Evolutionary conservation across 768 basidiomycete species (phyloP), one percentile per base, ranked within the genome.

Genomic region (Hericium coralloides): DNA sequence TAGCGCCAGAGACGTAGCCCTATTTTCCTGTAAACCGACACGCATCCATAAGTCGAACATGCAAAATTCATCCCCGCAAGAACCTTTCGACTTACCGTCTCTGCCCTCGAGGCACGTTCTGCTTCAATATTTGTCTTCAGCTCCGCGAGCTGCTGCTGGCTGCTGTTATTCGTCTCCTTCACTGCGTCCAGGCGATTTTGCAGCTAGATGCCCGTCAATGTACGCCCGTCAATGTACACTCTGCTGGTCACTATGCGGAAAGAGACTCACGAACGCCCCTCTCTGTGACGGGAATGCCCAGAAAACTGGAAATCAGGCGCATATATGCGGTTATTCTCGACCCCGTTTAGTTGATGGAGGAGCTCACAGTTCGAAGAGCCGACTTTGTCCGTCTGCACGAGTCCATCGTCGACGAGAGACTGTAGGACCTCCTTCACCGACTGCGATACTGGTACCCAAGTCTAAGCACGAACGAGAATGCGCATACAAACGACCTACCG

Each of bases 251-350:
- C 15, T 2, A 15, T 12, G 1, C 10, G 25, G 49, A 36, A 12
- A 9, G 10, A n/a, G 20, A 58, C 70, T 22, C 58, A 93, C 93
- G 64, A 84, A 76, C 8, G 86, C 81, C 4, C 93, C 92, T 49
- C 83, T 81, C 58, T 94, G 90, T 1, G 91, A 93, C 15, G 93
- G 93, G 68, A 97, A 95, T 65, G 90, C 90, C 94, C 94, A 97
- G 69, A 91, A 95, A 72, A 95, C 93, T 95, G 49, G 10, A 17
- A 45, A 22, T 1, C 4, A 7, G 12, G 49, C 54, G 56, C 45
- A 56, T 38, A 62, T 63, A 63, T 68, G 65, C 59, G 7, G 63
- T 61, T 59, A 56, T 55, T 53, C 3, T 3, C 2, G 22, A 9
- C 45, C 22, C 14, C 36, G 69, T 60, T n/a, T n/a, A 69, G 65